These are phyloP conservation scores for Botrytis squamosa DNA, from an alignment of 2,329 filamentous ascomycete species.

Conservation along the genomic window DNA sequence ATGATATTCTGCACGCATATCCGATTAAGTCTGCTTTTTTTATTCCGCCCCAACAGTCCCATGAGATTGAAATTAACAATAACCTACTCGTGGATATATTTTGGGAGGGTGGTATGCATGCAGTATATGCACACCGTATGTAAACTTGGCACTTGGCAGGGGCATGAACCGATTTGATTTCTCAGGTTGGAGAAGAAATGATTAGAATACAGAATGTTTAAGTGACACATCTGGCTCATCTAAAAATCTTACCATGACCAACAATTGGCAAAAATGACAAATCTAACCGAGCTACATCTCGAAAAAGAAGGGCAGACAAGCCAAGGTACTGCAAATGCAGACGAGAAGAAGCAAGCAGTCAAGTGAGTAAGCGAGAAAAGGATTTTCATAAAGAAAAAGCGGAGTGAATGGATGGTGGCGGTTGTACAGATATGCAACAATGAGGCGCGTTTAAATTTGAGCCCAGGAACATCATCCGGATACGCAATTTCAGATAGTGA, in stretches of 20 bases:
- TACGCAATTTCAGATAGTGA: background rate
- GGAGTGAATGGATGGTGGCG: background rate
- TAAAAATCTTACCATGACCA: background rate
- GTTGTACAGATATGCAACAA: background rate
- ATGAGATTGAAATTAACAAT: background rate
- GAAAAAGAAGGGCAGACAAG: background rate
- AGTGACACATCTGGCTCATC: background rate
- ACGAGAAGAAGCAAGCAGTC: background rate
- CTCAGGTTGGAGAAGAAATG: background rate
- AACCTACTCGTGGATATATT: background rate
- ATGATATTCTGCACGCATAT: background rate
- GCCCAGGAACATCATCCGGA: background rate
- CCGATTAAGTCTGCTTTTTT: background rate
- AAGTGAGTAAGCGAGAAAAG: background rate
- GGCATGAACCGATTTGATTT: background rate
- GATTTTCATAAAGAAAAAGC: background rate
- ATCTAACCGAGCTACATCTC: background rate
- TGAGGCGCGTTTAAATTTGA: conserved; percentile 10
- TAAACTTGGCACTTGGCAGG: background rate
- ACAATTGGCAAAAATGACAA: background rate
- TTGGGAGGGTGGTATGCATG: background rate
- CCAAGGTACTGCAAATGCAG: background rate
- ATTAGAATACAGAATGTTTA: background rate
- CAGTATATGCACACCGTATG: background rate
- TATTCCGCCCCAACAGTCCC: background rate